A percentile compares a stretch with the other conserved stretches of the same genome.
Evolutionary conservation across 2,329 filamentous ascomycete species (phyloP).

Genomic region (Sarocladium kiliense): DNA sequence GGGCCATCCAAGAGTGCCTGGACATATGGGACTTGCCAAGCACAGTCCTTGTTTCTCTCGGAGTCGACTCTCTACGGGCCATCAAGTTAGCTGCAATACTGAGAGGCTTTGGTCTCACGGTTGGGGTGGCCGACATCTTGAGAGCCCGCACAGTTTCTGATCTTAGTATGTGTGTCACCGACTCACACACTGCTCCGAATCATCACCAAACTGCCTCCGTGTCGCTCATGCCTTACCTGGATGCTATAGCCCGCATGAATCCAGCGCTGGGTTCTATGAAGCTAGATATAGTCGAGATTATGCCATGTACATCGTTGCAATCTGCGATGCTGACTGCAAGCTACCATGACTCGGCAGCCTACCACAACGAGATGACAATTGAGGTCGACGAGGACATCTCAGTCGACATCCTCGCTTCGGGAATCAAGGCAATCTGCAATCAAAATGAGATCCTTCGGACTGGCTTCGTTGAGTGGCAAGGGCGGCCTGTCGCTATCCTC

Average conservation of each 20-base stretch:
- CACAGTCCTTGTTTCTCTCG: conserved; percentile 45
- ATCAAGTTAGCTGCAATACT: conserved; percentile 57
- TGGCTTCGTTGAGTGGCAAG: conserved; percentile 58
- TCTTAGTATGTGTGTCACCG: conserved; percentile 13
- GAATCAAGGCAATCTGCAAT: conserved; percentile 30
- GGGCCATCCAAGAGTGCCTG: background rate
- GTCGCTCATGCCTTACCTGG: background rate
- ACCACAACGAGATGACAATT: conserved; percentile 74
- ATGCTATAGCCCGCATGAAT: conserved; percentile 15
- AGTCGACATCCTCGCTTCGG: background rate
- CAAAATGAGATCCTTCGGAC: conserved; percentile 66
- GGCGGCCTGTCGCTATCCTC: conserved; percentile 40
- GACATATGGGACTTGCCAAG: background rate
- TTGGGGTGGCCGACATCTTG: conserved; percentile 59
- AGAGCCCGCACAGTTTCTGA: conserved; percentile 40
- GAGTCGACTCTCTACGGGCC: conserved; percentile 57
- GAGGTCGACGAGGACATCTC: conserved; percentile 33
- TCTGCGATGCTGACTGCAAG: conserved; percentile 78
- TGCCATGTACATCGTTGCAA: conserved; percentile 69
- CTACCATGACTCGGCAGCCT: conserved; percentile 49
- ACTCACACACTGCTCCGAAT: background rate
- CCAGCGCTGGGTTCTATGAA: conserved; percentile 14
- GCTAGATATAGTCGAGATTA: conserved; percentile 33
- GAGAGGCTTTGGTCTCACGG: conserved; percentile 46
- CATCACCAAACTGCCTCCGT: too few species aligned